phyloP scores from a whole-genome alignment of 495 filamentous ascomycete species.

The Recurvomyces mirabilis region DNA sequence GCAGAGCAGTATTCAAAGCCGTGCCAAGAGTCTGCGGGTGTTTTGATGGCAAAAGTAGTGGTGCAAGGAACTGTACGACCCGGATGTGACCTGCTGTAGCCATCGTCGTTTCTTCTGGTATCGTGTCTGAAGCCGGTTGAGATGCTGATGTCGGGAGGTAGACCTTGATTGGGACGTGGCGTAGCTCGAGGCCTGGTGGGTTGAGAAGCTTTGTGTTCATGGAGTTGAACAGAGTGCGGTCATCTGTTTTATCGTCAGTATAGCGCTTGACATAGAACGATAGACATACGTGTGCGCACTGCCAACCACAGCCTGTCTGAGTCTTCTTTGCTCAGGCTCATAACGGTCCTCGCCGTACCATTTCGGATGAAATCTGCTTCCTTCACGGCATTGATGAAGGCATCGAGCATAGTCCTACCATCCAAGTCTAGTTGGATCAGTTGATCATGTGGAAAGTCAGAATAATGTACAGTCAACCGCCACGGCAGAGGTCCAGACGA shows the following conservation, averaged over 20 bases:
- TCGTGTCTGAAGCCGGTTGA: conserved; percentile 23
- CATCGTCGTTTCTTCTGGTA: conserved; percentile 26
- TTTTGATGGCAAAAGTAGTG: conserved; percentile 23
- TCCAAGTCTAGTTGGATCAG: conserved; percentile 53
- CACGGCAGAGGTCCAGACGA: conserved; percentile 51
- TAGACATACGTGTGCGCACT: conserved; percentile 60
- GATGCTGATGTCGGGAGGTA: conserved; percentile 63
- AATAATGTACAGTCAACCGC: conserved; percentile 59
- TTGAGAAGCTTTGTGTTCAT: conserved; percentile 73
- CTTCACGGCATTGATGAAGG: conserved; percentile 89
- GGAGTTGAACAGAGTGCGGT: conserved; percentile 57
- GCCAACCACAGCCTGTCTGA: conserved; percentile 78
- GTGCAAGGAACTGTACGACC: conserved; percentile 31
- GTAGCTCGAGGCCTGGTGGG: conserved; percentile 55
- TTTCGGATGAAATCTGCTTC: conserved; percentile 90
- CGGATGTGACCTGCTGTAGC: conserved; percentile 40
- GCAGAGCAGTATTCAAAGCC: conserved; percentile 65
- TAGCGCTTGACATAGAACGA: background rate
- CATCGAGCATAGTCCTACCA: conserved; percentile 58
- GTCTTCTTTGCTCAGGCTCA: conserved; percentile 81
- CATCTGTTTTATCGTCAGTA: conserved; percentile 41
- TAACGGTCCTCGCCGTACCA: conserved; percentile 82
- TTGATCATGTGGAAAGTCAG: conserved; percentile 58
- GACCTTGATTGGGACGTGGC: conserved; percentile 72
- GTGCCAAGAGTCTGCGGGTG: conserved; percentile 71